Base-by-base conservation (phyloP, 768 basidiomycete species). In the Dendrothele bispora region DNA sequence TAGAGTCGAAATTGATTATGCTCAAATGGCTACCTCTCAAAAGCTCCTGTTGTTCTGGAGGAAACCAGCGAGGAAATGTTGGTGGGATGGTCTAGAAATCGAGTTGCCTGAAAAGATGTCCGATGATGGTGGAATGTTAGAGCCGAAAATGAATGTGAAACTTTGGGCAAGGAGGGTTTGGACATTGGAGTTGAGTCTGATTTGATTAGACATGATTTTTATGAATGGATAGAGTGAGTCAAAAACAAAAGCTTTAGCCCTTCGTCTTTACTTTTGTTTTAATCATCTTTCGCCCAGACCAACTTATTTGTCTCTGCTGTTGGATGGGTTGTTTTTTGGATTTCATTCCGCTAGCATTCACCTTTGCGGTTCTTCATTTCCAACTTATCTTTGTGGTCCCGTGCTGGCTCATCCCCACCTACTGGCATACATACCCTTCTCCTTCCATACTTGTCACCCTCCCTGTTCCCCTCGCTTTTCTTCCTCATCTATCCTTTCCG, bases 41-140 rank as follows among this genome's bases (percentile, higher is more conserved):
- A 99, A 99, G 71, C 73, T 99, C 36, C 71, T 99, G 30, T 64
- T 99, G 32, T 99, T 99, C 77, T 99, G 97, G 97, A 79, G 97
- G 64, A 99, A 99, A 67, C 97, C 97, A 36, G 97, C 97, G n/a
- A 78, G 97, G 34, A 98, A 99, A 73, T 98, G 95, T 69, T 99
- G 97, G 97, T 99, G 97, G 97, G 97, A 99, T 58, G 95, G 95
- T 10, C 75, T 94, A 30, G 93, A 95, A 55, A 83, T 95, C 17
- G 90, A 97, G 45, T 62, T 98, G 35, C 82, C 87, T 7, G 73
- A 77, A 4, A 63, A 72, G 1, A 82, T 72, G 4, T 76, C 75
- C 29, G 68, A 80, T 42, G 60, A 76, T 6, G 70, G 77, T 7
- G n/a, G n/a, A n/a, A n/a, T n/a, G n/a, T n/a, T n/a, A n/a, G n/a